Percentiles rank a stretch among this genome's conserved stretches.
Evolutionary conservation across 495 filamentous ascomycete genomes (phyloP).

Genomic region (Lasiosphaeria miniovina): DNA sequence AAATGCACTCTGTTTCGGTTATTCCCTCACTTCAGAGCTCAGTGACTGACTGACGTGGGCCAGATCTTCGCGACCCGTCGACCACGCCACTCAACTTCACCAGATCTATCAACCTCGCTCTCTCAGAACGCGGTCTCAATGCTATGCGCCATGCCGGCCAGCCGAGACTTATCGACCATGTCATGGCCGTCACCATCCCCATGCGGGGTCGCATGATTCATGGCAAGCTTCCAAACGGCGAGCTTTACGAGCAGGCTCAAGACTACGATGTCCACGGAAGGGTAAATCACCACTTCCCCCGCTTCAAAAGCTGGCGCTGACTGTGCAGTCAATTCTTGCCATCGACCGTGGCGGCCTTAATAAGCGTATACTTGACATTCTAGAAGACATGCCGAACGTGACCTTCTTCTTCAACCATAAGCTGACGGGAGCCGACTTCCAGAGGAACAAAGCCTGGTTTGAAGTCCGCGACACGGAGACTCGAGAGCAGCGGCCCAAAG

Average conservation of each 20-base stretch:
- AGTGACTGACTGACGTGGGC: slow-evolving; percentile 4
- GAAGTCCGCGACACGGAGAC: slow-evolving; percentile 49
- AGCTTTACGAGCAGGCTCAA: slow-evolving; percentile 74
- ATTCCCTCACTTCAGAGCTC: background rate
- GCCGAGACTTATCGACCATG: slow-evolving; percentile 63
- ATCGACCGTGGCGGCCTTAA: slow-evolving; percentile 80
- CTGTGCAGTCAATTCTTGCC: slow-evolving; percentile 45
- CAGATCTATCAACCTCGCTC: slow-evolving; percentile 93
- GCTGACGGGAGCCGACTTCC: slow-evolving; percentile 81
- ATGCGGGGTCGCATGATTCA: slow-evolving; percentile 99
- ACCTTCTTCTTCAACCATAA: slow-evolving; percentile 90
- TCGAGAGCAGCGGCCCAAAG: slow-evolving; percentile 26
- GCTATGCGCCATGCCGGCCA: slow-evolving; percentile 67
- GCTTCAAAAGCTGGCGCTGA: slow-evolving; percentile 5
- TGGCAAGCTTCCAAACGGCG: slow-evolving; percentile 58
- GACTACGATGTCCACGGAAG: slow-evolving; percentile 87
- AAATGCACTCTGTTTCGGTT: slow-evolving; percentile 1
- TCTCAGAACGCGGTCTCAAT: slow-evolving; percentile 93
- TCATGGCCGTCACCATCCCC: slow-evolving; percentile 76
- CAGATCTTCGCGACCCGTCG: slow-evolving; percentile 80
- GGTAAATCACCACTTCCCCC: slow-evolving; percentile 45
- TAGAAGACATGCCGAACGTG: slow-evolving; percentile 81
- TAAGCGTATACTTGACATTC: slow-evolving; percentile 77
- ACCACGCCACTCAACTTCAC: slow-evolving; percentile 93
- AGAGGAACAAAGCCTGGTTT: slow-evolving; percentile 79